Percentiles rank a stretch among this genome's conserved stretches.
Conservation (phyloP, 495 filamentous ascomycete genomes). For the Aspergillus panamensis region DNA sequence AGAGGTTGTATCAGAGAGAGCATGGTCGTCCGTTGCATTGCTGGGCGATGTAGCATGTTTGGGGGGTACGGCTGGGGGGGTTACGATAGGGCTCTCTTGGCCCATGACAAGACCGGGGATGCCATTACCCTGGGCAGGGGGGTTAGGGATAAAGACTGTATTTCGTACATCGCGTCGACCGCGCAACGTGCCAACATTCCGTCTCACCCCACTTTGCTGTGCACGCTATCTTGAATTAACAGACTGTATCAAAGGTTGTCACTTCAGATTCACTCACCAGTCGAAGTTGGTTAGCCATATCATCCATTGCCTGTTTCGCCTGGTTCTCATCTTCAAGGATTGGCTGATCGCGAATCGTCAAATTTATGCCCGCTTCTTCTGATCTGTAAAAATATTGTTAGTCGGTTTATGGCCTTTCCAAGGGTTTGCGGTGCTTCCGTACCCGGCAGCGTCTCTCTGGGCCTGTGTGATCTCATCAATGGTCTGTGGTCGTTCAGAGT, state of each 20-base stretch:
- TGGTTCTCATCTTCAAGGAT: conserved; percentile 90
- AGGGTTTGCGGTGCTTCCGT: conserved; percentile 22
- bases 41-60: conserved; percentile 45
- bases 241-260: not conserved
- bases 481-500: conserved; percentile 61
- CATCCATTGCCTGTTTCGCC: conserved; percentile 82
- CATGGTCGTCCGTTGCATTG: conserved; percentile 51
- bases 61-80: conserved; percentile 35
- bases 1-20: conserved; percentile 84
- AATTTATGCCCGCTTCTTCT: conserved; percentile 75
- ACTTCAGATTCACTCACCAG: conserved; percentile 44
- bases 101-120: conserved; percentile 20
- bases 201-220: conserved; percentile 54
- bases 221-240: conserved; percentile 41
- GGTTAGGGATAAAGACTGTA: conserved; percentile 71
- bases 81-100: conserved; percentile 23
- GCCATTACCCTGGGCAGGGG: conserved; percentile 33
- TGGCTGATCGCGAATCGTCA: conserved; percentile 89
- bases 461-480: conserved; percentile 82
- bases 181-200: conserved; percentile 73
- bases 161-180: conserved; percentile 90
- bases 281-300: conserved; percentile 82
- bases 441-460: conserved; percentile 69
- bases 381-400: conserved; percentile 35
- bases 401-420: not conserved